Percentiles rank a stretch among this genome's conserved stretches.
Evolutionary conservation across 108 stramenopile genomes (phyloP).

Genomic region (Craspedostauros australis): DNA sequence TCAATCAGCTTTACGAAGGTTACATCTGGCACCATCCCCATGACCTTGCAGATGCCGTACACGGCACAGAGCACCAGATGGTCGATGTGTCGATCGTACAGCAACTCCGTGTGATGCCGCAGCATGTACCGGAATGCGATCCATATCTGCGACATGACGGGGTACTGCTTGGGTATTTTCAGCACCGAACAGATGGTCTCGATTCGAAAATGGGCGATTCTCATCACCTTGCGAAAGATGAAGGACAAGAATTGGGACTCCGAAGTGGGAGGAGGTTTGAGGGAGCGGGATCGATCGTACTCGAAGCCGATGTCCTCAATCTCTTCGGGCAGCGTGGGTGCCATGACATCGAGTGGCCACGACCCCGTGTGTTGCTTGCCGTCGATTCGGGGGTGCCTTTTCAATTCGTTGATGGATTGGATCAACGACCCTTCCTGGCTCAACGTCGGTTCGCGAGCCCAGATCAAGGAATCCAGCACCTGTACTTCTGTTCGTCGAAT

Average conservation of each 20-base stretch:
- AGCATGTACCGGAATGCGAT: slow-evolving; percentile 32
- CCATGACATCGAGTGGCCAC: slow-evolving; percentile 29
- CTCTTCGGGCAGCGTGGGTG: slow-evolving; percentile 18
- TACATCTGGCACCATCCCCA: slow-evolving; percentile 16
- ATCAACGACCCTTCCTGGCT: slow-evolving; percentile 3
- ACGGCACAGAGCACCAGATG: slow-evolving; percentile 31
- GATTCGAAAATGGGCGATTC: slow-evolving; percentile 17
- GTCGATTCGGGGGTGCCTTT: neutral
- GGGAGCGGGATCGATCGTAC: slow-evolving; percentile 1
- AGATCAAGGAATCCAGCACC: slow-evolving; percentile 24
- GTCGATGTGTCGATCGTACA: slow-evolving; percentile 35
- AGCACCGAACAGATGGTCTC: slow-evolving; percentile 16
- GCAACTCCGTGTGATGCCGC: slow-evolving; percentile 20
- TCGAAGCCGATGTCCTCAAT: neutral
- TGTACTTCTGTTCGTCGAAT: slow-evolving; percentile 9
- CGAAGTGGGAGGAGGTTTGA: slow-evolving; percentile 2
- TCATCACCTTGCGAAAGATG: slow-evolving; percentile 23
- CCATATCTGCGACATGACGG: slow-evolving; percentile 24
- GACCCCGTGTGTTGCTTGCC: too few relatives aligned
- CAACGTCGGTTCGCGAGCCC: slow-evolving; percentile 1
- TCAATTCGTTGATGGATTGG: slow-evolving; percentile 6
- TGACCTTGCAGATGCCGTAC: slow-evolving; percentile 28
- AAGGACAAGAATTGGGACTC: slow-evolving; percentile 21
- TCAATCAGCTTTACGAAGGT: slow-evolving; percentile 32
- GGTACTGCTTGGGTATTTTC: slow-evolving; percentile 2